These are phyloP conservation scores for Boeremia lycopersici DNA, from an alignment of 2,329 filamentous ascomycete species.

Conservation along the genomic window DNA sequence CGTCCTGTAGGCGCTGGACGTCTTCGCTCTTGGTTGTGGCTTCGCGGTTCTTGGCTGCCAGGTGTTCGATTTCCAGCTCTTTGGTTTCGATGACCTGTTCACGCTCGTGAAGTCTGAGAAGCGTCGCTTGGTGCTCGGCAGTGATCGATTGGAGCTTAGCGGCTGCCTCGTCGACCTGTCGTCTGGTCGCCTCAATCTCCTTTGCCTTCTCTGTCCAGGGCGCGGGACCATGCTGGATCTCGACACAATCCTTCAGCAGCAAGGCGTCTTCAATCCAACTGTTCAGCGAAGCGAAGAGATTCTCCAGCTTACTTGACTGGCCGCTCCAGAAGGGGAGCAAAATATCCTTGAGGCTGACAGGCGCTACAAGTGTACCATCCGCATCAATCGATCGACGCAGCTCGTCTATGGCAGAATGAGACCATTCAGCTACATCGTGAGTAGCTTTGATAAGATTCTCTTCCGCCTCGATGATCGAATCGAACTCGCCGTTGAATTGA, in stretches of 20 bases:
- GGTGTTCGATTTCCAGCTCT: slow-evolving; percentile 81
- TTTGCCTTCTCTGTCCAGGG: slow-evolving; percentile 86
- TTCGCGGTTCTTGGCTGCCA: slow-evolving; percentile 66
- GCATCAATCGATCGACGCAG: slow-evolving; percentile 12
- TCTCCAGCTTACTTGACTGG: slow-evolving; percentile 15
- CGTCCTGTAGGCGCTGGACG: slow-evolving; percentile 27
- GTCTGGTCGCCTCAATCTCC: slow-evolving; percentile 82
- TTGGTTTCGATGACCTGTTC: slow-evolving; percentile 73
- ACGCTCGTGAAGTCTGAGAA: slow-evolving; percentile 69
- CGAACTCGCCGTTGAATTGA: slow-evolving; percentile 25
- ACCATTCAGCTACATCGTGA: slow-evolving; percentile 17
- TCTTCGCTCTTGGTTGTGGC: slow-evolving; percentile 33
- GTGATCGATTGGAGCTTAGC: slow-evolving; percentile 81
- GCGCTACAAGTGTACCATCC: slow-evolving; percentile 3
- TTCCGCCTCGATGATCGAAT: slow-evolving; percentile 30
- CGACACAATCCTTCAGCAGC: slow-evolving; percentile 52
- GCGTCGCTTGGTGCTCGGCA: slow-evolving; percentile 79
- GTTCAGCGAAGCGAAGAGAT: slow-evolving; percentile 40
- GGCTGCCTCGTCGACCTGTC: slow-evolving; percentile 79
- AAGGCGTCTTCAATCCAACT: slow-evolving; percentile 70
- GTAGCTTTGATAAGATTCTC: slow-evolving; percentile 24
- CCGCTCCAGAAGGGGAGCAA: slow-evolving; percentile 13
- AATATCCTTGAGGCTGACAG: slow-evolving; percentile 10
- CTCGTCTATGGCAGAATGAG: slow-evolving; percentile 2
- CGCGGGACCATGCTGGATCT: slow-evolving; percentile 71